Base-by-base conservation (phyloP, 129 eudicot genomes). In the Centella asiatica region DNA sequence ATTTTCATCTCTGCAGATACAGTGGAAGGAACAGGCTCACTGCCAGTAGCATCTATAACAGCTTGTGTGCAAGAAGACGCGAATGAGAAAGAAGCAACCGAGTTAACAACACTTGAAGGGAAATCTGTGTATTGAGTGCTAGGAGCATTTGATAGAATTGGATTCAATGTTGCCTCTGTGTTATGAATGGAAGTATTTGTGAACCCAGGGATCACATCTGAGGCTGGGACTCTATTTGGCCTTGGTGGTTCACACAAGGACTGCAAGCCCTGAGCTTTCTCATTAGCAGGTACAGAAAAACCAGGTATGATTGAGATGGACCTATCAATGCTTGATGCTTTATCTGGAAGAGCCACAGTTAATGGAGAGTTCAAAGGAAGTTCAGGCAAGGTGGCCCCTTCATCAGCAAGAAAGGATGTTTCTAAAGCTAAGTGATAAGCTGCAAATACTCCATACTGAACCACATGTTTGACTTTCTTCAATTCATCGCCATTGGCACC, bases 321-420 rank as follows among this genome's bases (percentile, higher is more conserved):
- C 67, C 95, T 75, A 53, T 87, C 96, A 65, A 82, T 74, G 14
- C 51, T 69, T 47, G 83, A 82, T 55, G 94, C 45, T 64, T 84
- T 87, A 63, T 87, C 89, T 5, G 96, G 92, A 60, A 93, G 96
- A 57, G 89, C 81, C 20, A 92, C 99, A 1, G 86, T 85, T 23
- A 93, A 72, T 39, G 96, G 76, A 28, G 87, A 54, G 65, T 80
- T 76, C 65, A 87, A 76, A 13, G 94, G 95, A 52, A 87, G 77
- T 65, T 84, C 95, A 18, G 99, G 99, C 69, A 93, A 69, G 32
- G 96, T 77, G 44, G 99, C 99, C 59, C 99, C 96, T 81, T 93
- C 99, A 47, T 93, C 99, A 54, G 96, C 99, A 69, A 93, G 99
- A 68, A 93, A 93, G 61, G 99, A 93, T 67, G 96, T 93, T 69